Evolutionary conservation across 331 rosid species (phyloP).

Genomic region (Telfairia occidentalis): DNA sequence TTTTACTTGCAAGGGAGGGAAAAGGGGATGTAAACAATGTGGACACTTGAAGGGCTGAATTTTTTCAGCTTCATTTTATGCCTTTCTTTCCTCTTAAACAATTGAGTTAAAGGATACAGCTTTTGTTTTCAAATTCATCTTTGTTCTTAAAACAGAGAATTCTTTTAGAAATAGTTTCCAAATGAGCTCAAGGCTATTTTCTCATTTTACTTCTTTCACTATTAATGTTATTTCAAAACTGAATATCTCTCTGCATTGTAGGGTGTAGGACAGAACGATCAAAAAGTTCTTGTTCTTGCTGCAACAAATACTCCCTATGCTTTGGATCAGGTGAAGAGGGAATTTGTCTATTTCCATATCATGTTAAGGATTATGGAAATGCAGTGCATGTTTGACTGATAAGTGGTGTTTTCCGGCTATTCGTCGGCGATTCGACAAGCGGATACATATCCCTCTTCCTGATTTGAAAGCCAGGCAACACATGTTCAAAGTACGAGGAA

Average conservation of each 20-base stretch:
- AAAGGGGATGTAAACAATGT: background rate
- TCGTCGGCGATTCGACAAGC: slow-evolving; percentile 94
- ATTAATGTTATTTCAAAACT: background rate
- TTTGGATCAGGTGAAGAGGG: slow-evolving; percentile 66
- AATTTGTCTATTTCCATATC: background rate
- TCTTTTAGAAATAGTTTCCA: background rate
- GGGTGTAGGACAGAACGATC: slow-evolving; percentile 92
- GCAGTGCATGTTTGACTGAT: slow-evolving; percentile 20
- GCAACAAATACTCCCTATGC: slow-evolving; percentile 99
- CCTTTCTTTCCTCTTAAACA: background rate
- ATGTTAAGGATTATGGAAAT: slow-evolving; percentile 2
- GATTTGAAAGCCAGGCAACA: slow-evolving; percentile 91
- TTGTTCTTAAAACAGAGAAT: background rate
- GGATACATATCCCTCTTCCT: slow-evolving; percentile 94
- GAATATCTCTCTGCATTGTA: slow-evolving; percentile 24
- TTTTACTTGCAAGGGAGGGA: background rate
- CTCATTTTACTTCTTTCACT: background rate
- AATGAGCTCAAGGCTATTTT: background rate
- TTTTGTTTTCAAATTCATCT: background rate
- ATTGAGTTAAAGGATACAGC: background rate
- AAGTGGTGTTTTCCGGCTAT: slow-evolving; percentile 58
- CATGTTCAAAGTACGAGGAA: slow-evolving; percentile 69
- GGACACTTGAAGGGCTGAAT: background rate
- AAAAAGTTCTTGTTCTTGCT: slow-evolving; percentile 96
- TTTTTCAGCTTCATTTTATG: background rate